Conservation (phyloP, 108 stramenopile species). For the Stephanodiscus minutulus region DNA sequence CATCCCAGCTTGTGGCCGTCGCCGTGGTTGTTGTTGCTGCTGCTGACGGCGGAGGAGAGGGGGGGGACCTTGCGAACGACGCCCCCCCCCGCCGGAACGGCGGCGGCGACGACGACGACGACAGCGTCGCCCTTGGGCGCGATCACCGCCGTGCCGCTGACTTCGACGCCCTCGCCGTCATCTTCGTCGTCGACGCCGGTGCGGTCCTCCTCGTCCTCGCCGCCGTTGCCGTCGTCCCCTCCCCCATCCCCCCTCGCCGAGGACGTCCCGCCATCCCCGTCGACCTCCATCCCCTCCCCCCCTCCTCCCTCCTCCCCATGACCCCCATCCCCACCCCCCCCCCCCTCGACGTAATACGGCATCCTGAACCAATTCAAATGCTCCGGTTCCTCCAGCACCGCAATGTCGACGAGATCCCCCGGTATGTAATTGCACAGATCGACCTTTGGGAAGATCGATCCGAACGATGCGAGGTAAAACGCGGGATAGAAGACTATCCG, state of each 20-base stretch:
- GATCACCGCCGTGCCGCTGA: neutral
- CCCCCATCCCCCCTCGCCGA: neutral
- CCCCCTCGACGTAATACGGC: slow-evolving; percentile 9
- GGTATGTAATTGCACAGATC: slow-evolving; percentile 77
- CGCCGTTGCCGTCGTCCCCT: neutral
- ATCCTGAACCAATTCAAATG: slow-evolving; percentile 93
- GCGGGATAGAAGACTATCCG: slow-evolving; percentile 71
- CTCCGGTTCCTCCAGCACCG: slow-evolving; percentile 94
- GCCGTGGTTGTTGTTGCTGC: no score
- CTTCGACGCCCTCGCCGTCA: slow-evolving; percentile 1
- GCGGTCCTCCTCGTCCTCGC: neutral
- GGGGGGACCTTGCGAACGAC: no score
- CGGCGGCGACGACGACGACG: no score
- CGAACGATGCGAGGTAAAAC: slow-evolving; percentile 69
- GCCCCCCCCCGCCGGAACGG: no score
- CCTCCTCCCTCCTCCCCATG: neutral
- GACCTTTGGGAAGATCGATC: slow-evolving; percentile 86
- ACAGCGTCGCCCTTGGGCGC: neutral
- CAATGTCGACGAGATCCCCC: slow-evolving; percentile 80
- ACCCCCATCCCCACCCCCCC: neutral
- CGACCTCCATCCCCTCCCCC: slow-evolving; percentile 1
- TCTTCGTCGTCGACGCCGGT: slow-evolving; percentile 1
- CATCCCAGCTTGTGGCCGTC: slow-evolving; percentile 58
- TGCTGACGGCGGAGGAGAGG: no score
- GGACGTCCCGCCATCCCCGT: neutral